A percentile compares a stretch with the other conserved stretches of the same genome.
Conservation (phyloP, 2,329 filamentous ascomycete species). For the Didymosphaeria variabile region DNA sequence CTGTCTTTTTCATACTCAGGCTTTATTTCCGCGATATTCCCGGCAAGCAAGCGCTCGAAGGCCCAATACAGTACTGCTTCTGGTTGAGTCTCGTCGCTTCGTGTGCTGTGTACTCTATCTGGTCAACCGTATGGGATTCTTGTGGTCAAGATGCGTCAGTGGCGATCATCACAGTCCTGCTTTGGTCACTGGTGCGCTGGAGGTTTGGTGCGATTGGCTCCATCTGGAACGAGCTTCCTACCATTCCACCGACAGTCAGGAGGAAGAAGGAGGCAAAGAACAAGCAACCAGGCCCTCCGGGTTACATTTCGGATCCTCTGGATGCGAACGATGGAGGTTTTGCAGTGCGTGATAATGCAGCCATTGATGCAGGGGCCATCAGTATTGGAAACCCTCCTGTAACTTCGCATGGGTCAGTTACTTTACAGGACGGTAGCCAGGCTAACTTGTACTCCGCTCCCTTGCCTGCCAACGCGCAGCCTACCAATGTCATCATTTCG, state of each 20-base stretch:
- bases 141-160: background rate
- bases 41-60: background rate
- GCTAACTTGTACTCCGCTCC: background rate
- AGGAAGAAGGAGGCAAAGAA: too few species aligned
- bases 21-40: background rate
- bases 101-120: background rate
- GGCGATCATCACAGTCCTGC: background rate
- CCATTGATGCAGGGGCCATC: background rate
- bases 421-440: background rate
- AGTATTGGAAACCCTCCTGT: background rate
- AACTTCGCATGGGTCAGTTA: background rate
- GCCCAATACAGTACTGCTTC: background rate
- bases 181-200: constrained; percentile 5
- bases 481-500: background rate
- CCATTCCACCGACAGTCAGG: background rate
- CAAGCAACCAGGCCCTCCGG: too few species aligned
- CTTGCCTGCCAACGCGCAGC: background rate
- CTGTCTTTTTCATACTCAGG: background rate
- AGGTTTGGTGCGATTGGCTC: background rate
- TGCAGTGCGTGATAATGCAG: background rate
- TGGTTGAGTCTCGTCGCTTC: background rate
- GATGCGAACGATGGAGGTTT: background rate
- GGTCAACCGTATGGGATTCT: background rate
- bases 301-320: too few species aligned
- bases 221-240: background rate